A percentile compares a stretch with the other conserved stretches of the same genome.
Conservation (phyloP, 495 filamentous ascomycete genomes). For the Penicillium longicatenatum region DNA sequence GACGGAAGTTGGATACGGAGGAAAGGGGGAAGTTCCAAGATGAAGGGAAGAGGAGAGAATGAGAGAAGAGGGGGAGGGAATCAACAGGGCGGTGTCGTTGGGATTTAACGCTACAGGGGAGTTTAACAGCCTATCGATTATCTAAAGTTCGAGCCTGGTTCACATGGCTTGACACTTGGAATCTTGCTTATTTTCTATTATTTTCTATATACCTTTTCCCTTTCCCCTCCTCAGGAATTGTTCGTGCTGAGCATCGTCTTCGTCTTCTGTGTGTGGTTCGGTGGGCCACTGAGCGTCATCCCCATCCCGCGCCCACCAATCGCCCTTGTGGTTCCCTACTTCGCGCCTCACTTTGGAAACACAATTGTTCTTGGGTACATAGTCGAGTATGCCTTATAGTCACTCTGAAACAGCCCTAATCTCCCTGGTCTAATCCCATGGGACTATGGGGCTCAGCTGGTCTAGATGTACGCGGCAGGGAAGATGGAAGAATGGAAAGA, state of each 20-base stretch:
- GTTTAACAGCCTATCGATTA: not conserved
- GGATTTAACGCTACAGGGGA: constrained; percentile 15
- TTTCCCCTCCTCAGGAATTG: constrained; percentile 5
- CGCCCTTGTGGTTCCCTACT: constrained; percentile 26
- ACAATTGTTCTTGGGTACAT: not conserved
- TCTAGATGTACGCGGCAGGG: not conserved
- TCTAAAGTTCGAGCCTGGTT: constrained; percentile 4
- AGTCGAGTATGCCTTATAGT: not conserved
- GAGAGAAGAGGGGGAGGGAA: constrained; percentile 29
- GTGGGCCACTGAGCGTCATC: constrained; percentile 50
- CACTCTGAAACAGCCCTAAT: constrained; percentile 11
- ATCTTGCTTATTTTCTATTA: constrained; percentile 1
- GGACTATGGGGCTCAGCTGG: not conserved
- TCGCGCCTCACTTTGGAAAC: constrained; percentile 22
- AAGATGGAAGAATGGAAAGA: not conserved
- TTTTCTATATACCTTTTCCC: constrained; percentile 4
- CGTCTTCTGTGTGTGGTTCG: constrained; percentile 52
- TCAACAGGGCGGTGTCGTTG: constrained; percentile 42
- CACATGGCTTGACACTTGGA: not conserved
- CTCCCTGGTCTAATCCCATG: not conserved
- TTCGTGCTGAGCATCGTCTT: constrained; percentile 1
- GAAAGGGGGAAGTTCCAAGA: constrained; percentile 20
- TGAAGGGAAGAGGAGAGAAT: constrained; percentile 21
- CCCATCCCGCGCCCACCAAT: constrained; percentile 45
- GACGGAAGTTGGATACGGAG: constrained; percentile 7